Evolutionary conservation across 2,329 filamentous ascomycete species (phyloP), one percentile per base, ranked within the genome.

Genomic region (Aciculosporium take): DNA sequence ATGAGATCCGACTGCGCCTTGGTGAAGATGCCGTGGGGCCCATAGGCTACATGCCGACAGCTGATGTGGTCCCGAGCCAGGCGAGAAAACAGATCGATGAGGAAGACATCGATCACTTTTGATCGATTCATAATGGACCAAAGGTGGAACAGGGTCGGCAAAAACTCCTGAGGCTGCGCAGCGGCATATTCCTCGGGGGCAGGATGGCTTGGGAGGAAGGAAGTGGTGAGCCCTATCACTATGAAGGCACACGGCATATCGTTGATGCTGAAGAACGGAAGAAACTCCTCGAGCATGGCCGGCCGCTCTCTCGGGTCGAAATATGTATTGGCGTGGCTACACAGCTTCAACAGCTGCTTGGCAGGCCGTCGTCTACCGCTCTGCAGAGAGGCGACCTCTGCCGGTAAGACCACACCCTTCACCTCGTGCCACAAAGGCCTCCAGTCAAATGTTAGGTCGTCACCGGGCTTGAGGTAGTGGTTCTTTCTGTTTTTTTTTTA

Each of bases 41-140:
- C 78, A 56, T 94, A 96, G 0, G 81, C 74, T 3, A 94, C 74
- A 53, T 94, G 76, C 36, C 71, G 61, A 48, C 81, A 83, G 23
- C 76, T 68, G 43, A 98, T 64, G 44, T 84, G 84, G 58, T 98
- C 91, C 48, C 89, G 72, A 1, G 89, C 81, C 54, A 95, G 67
- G 40, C 91, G 74, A 10, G 91, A 96, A 47, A 94, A 76, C 25
- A 94, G 74, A 60, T 98, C 91, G 48, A 96, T 74, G 53, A 94
- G 88, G 47, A 82, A 81, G 44, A 84, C 75, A 59, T 98, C 91
- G 46, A 91, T 82, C 3, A 79, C 72, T 60, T 85, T 91, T 1
- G 89, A 96, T 39, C 93, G 74, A 51, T 86, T 91, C 49, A 96
- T 79, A 32, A 96, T 70, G 1, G 88, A 91, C 91, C 91, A 98